phyloP scores from a whole-genome alignment of 495 filamentous ascomycete genomes.

The Hypomontagnella monticulosa region DNA sequence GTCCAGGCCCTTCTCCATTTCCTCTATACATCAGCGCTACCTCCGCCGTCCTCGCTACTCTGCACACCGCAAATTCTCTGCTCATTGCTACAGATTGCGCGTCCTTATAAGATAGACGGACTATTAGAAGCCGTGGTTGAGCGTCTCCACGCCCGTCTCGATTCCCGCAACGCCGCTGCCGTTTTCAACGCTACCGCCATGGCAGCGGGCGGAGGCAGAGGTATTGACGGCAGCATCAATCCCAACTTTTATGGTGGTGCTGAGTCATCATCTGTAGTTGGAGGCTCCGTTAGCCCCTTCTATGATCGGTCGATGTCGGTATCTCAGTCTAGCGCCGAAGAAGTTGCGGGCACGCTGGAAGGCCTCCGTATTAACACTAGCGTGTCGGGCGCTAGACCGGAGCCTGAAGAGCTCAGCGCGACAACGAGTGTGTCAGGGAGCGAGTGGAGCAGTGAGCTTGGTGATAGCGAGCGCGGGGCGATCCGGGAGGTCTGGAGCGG shows the following conservation, averaged over 20 bases:
- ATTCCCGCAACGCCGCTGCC: slow-evolving; percentile 91
- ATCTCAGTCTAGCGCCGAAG: slow-evolving; percentile 39
- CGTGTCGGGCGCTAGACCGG: slow-evolving; percentile 46
- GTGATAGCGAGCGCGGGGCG: slow-evolving; percentile 49
- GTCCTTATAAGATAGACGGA: slow-evolving; percentile 92
- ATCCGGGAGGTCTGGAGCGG: slow-evolving; percentile 78
- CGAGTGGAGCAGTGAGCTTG: slow-evolving; percentile 59
- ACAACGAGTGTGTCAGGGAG: slow-evolving; percentile 58
- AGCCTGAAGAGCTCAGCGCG: slow-evolving; percentile 60
- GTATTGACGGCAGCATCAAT: slow-evolving; percentile 63
- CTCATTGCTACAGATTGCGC: slow-evolving; percentile 90
- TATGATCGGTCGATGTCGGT: slow-evolving; percentile 36
- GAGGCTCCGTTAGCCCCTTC: slow-evolving; percentile 26
- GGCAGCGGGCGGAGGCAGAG: slow-evolving; percentile 92
- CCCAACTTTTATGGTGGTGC: slow-evolving; percentile 55
- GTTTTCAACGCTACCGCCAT: slow-evolving; percentile 99
- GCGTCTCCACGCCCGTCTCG: slow-evolving; percentile 87
- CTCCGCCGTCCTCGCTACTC: slow-evolving; percentile 75
- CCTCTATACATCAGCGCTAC: slow-evolving; percentile 90
- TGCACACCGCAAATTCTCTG: slow-evolving; percentile 96
- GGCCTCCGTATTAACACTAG: slow-evolving; percentile 54
- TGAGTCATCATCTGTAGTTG: slow-evolving; percentile 30
- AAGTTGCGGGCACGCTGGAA: slow-evolving; percentile 25
- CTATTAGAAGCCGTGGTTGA: slow-evolving; percentile 91
- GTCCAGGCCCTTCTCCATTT: slow-evolving; percentile 88